Conservation (phyloP, 1,284 basidiomycete genomes). For the Calocybe gambosa region DNA sequence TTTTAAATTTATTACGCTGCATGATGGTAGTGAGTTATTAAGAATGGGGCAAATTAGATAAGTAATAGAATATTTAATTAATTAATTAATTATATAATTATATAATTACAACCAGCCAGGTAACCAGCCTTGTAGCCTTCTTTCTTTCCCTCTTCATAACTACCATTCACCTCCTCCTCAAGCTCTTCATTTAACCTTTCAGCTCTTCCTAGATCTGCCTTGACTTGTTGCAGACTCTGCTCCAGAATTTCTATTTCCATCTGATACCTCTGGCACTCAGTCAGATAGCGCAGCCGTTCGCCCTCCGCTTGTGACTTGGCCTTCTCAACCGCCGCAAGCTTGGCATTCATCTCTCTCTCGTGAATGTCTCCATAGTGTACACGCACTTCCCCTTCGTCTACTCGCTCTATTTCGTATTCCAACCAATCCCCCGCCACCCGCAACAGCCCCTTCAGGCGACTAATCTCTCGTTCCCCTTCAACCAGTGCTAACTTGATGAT, state of each 20-base stretch:
- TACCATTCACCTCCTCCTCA: constrained; percentile 44
- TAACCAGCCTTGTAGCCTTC: constrained; percentile 42
- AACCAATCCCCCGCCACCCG: constrained; percentile 48
- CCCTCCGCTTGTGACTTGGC: constrained; percentile 40
- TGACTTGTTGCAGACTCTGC: constrained; percentile 39
- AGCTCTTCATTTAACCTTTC: constrained; percentile 42
- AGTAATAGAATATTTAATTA: too few relatives aligned
- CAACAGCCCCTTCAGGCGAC: constrained; percentile 50
- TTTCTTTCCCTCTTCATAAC: constrained; percentile 32
- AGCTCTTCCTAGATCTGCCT: constrained; percentile 35
- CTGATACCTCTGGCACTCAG: constrained; percentile 40
- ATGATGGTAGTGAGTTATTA: constrained; percentile 9
- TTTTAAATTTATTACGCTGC: constrained; percentile 59
- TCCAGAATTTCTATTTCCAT: constrained; percentile 45
- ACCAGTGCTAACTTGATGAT: constrained; percentile 33
- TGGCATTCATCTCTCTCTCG: constrained; percentile 35
- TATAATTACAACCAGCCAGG: too few relatives aligned
- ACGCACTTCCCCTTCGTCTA: constrained; percentile 43
- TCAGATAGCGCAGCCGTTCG: constrained; percentile 37
- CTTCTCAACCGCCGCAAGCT: constrained; percentile 39
- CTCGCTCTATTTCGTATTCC: constrained; percentile 50
- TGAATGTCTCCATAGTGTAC: constrained; percentile 48
- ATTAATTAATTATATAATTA: too few relatives aligned
- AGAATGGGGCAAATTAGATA: constrained; percentile 6
- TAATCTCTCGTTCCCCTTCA: constrained; percentile 58